Base-by-base conservation (phyloP, 83 land plant genomes). In the Picea abies region DNA sequence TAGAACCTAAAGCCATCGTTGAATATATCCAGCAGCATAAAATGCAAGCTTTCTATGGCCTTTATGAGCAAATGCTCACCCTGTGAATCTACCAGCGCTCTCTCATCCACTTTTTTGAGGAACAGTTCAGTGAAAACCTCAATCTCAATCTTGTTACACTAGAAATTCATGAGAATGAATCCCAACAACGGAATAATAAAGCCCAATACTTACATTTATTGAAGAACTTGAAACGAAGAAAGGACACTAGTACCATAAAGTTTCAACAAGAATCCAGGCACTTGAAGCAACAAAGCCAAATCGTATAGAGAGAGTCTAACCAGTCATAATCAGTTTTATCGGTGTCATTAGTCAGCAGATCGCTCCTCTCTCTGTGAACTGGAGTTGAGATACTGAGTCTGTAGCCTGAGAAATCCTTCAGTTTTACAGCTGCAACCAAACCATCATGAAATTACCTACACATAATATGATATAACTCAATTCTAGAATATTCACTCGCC, bases 321-420 rank as follows among this genome's bases (percentile, higher is more conserved):
- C 94, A 92, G 35, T 92, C 94, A 87, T 92, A 92, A 65, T 92
- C 94, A 87, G 88, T 89, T 81, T 92, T 92, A 35, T 89, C 93
- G n/a, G 83, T 86, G 22, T 90, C 94, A 32, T 84, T 89, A 83
- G 85, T 83, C 22, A 93, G 88, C 79, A 93, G 76, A 69, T 91
- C 91, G 65, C 87, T 93, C 76, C 87, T 86, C 82, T 86, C 91
- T 63, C 91, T 91, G 60, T 87, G 82, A 65, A 67, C 87, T 17
- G 93, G 91, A 83, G 88, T 83, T 2, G 87, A 86, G 56, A 93
- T 80, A 23, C 86, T 90, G 49, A 91, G 91, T 83, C 91, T 91
- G 67, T 37, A 32, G 69, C 29, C 23, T 10, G 95, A 87, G 63
- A 89, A 87, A 79, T 83, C 82, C 70, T 78, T 85, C 89, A 93